Conservation (phyloP, 352 stramenopile genomes). For the Phytopythium delawarense region DNA sequence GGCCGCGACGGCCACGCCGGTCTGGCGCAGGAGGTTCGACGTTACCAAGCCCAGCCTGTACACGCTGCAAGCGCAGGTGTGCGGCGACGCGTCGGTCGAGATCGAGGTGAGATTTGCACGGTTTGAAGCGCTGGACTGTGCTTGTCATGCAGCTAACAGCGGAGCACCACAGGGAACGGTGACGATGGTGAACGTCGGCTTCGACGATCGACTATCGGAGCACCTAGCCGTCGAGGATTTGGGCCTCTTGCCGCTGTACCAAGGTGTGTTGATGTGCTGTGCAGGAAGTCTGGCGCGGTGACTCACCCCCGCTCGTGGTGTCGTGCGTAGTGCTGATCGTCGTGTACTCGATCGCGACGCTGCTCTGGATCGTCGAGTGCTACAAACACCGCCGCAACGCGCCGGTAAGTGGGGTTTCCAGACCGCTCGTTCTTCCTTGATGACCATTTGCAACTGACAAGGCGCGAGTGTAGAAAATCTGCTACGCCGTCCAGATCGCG, state of each 20-base stretch:
- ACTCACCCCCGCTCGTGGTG: background rate
- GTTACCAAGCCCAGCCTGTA: slow-evolving; percentile 44
- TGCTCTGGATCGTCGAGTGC: slow-evolving; percentile 49
- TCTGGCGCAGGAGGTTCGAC: slow-evolving; percentile 27
- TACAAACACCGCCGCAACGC: slow-evolving; percentile 32
- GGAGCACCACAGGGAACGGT: slow-evolving; percentile 18
- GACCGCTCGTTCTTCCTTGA: background rate
- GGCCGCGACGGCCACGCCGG: slow-evolving; percentile 1
- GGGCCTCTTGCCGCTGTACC: slow-evolving; percentile 50
- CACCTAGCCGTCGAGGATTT: slow-evolving; percentile 61
- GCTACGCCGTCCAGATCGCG: slow-evolving; percentile 40
- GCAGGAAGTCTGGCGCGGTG: background rate
- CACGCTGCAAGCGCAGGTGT: slow-evolving; percentile 59
- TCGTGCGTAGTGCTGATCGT: slow-evolving; percentile 30
- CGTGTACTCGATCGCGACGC: slow-evolving; percentile 32
- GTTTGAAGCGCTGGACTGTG: too few species aligned
- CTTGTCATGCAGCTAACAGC: too few species aligned
- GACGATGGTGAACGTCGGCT: slow-evolving; percentile 56
- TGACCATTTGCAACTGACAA: too few species aligned
- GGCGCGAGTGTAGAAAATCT: slow-evolving; percentile 33
- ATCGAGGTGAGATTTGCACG: slow-evolving; percentile 22
- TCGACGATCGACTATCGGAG: slow-evolving; percentile 46
- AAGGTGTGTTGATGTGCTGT: slow-evolving; percentile 18
- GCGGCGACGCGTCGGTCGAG: slow-evolving; percentile 42
- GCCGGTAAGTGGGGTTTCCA: slow-evolving; percentile 21